These are phyloP conservation scores for Phytopythium mirpurense DNA, from an alignment of 352 stramenopile genomes.

Conservation along the genomic window DNA sequence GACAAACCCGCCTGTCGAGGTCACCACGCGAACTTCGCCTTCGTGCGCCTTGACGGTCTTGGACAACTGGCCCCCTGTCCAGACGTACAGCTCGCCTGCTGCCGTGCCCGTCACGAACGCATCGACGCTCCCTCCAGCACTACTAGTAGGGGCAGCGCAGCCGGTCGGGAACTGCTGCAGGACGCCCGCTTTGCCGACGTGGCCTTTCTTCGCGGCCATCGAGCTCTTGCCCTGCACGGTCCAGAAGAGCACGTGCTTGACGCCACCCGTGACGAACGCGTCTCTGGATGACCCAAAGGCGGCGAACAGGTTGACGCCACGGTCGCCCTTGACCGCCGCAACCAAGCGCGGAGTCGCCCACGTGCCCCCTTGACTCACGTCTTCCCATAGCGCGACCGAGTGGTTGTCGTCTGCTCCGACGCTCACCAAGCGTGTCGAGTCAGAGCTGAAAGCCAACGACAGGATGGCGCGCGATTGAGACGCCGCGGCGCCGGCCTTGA, in stretches of 20 bases:
- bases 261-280: conserved; percentile 48
- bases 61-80: conserved; percentile 38
- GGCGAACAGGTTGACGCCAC: conserved; percentile 49
- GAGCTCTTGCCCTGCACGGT: conserved; percentile 44
- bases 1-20: conserved; percentile 8
- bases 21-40: conserved; percentile 38
- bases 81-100: conserved; percentile 57
- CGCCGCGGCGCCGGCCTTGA: conserved; percentile 28
- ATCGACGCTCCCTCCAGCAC: conserved; percentile 11
- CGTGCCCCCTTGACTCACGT: conserved; percentile 47
- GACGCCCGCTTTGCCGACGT: conserved; percentile 54
- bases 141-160: conserved; percentile 28
- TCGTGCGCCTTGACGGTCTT: conserved; percentile 64
- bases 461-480: conserved; percentile 66
- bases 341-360: conserved; percentile 50
- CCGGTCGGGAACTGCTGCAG: conserved; percentile 46
- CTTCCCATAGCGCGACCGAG: conserved; percentile 69
- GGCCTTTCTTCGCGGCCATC: conserved; percentile 42
- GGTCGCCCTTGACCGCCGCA: conserved; percentile 47
- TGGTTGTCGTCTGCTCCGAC: conserved; percentile 82
- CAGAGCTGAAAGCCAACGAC: conserved; percentile 57
- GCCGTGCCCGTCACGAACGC: conserved; percentile 43
- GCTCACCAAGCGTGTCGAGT: conserved; percentile 54
- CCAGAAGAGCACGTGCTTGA: conserved; percentile 74
- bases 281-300: conserved; percentile 30